Evolutionary conservation across 1,284 basidiomycete genomes (phyloP).

Genomic region (Ustilago sp.): DNA sequence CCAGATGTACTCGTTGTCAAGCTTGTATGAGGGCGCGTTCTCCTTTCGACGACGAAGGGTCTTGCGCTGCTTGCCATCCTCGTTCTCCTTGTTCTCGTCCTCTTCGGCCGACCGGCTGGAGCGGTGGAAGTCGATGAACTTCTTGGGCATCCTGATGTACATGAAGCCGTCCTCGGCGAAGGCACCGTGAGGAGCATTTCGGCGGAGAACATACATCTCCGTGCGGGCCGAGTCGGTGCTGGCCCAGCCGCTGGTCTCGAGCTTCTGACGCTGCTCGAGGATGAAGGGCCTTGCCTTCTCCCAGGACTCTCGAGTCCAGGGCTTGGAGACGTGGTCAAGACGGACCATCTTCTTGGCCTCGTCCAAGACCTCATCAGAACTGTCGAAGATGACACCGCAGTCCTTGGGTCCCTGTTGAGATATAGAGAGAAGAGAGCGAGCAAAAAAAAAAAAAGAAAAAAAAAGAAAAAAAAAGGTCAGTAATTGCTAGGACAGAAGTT

Average conservation of each 20-base stretch:
- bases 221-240: conserved; percentile 55
- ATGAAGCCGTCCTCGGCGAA: conserved; percentile 66
- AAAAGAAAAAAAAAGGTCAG: background rate
- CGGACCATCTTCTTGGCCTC: conserved; percentile 56
- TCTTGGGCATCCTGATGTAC: conserved; percentile 64
- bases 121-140: conserved; percentile 66
- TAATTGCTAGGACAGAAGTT: too few species aligned
- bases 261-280: conserved; percentile 66
- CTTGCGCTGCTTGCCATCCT: conserved; percentile 58
- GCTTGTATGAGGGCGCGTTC: conserved; percentile 59
- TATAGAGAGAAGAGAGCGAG: background rate
- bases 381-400: conserved; percentile 63
- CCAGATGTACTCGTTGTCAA: conserved; percentile 62
- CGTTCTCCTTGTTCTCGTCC: conserved; percentile 42
- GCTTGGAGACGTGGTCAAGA: conserved; percentile 63
- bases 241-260: conserved; percentile 62
- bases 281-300: conserved; percentile 65
- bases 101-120: conserved; percentile 51
- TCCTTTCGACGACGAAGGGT: conserved; percentile 57
- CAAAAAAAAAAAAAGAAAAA: background rate
- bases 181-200: conserved; percentile 59
- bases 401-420: conserved; percentile 51
- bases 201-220: conserved; percentile 63
- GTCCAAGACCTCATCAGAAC: conserved; percentile 57
- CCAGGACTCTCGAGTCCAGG: conserved; percentile 65